A percentile compares a stretch with the other conserved stretches of the same genome.
phyloP scores from a whole-genome alignment of 352 stramenopile species.

The Phytophthora sojae region DNA sequence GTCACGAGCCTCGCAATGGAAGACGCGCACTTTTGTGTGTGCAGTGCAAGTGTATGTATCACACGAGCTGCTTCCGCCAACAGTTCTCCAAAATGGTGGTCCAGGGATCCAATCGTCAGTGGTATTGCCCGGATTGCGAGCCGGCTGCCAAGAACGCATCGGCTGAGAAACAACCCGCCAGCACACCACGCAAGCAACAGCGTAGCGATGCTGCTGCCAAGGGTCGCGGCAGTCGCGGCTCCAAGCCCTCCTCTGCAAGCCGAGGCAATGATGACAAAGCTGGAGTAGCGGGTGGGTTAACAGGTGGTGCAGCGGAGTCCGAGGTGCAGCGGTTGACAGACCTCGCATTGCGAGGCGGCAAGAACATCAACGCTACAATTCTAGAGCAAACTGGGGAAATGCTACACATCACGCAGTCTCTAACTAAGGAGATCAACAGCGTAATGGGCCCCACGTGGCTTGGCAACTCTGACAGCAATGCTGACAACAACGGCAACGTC shows the following conservation, averaged over 20 bases:
- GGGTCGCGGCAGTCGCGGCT: slow-evolving; percentile 23
- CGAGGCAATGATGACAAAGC: slow-evolving; percentile 36
- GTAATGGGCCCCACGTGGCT: slow-evolving; percentile 47
- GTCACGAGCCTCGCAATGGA: slow-evolving; percentile 76
- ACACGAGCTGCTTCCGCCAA: slow-evolving; percentile 86
- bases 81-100: slow-evolving; percentile 79
- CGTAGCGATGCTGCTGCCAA: slow-evolving; percentile 42
- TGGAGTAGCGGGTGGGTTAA: slow-evolving; percentile 12
- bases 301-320: slow-evolving; percentile 35
- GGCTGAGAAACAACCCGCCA: slow-evolving; percentile 44
- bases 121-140: slow-evolving; percentile 86
- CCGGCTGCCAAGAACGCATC: slow-evolving; percentile 33
- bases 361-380: slow-evolving; percentile 79
- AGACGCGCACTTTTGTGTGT: slow-evolving; percentile 80
- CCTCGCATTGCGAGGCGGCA: slow-evolving; percentile 69
- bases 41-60: slow-evolving; percentile 87
- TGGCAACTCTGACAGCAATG: slow-evolving; percentile 4
- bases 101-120: slow-evolving; percentile 69
- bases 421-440: slow-evolving; percentile 57
- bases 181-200: slow-evolving; percentile 48
- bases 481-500: slow-evolving; percentile 16
- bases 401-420: slow-evolving; percentile 62
- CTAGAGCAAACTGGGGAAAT: slow-evolving; percentile 84
- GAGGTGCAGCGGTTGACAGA: slow-evolving; percentile 77
- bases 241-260: slow-evolving; percentile 24